Evolutionary conservation across 1,284 basidiomycete species (phyloP).

Genomic region (Ceratorhiza oryzae-sativae): DNA sequence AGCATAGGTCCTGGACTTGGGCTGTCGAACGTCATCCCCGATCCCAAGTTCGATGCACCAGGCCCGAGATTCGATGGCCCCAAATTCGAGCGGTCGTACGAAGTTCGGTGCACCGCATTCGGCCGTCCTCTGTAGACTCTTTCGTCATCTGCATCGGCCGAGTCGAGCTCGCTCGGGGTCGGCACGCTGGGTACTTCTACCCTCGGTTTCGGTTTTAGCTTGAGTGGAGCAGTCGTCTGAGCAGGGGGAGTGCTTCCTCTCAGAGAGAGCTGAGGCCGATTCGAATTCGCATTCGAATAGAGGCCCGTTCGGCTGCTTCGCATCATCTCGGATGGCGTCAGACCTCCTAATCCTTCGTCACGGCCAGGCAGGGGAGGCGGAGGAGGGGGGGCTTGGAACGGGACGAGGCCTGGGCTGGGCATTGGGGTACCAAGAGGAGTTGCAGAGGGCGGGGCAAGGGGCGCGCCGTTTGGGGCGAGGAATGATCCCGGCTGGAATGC

Average conservation of each 20-base stretch:
- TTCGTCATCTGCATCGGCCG: constrained; percentile 33
- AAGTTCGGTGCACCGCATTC: not conserved
- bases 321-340: constrained; percentile 1
- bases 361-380: constrained; percentile 20
- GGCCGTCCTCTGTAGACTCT: not conserved
- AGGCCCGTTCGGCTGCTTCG: constrained; percentile 1
- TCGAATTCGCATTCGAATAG: not conserved
- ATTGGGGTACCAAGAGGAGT: constrained; percentile 19
- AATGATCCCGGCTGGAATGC: constrained; percentile 12
- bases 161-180: constrained; percentile 14
- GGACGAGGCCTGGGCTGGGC: constrained; percentile 32
- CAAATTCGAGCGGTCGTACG: constrained; percentile 7
- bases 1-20: constrained; percentile 12
- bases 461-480: not conserved
- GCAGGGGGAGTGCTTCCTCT: constrained; percentile 14
- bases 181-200: constrained; percentile 16
- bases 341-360: not conserved
- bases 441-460: not conserved
- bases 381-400: constrained; percentile 24
- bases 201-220: constrained; percentile 4
- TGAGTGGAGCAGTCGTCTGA: constrained; percentile 12
- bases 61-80: not conserved
- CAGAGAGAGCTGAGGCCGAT: constrained; percentile 9
- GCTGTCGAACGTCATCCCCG: not conserved
- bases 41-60: not conserved